Conservation (phyloP, 805 yeast species). For the Pichia sporocuriosa region DNA sequence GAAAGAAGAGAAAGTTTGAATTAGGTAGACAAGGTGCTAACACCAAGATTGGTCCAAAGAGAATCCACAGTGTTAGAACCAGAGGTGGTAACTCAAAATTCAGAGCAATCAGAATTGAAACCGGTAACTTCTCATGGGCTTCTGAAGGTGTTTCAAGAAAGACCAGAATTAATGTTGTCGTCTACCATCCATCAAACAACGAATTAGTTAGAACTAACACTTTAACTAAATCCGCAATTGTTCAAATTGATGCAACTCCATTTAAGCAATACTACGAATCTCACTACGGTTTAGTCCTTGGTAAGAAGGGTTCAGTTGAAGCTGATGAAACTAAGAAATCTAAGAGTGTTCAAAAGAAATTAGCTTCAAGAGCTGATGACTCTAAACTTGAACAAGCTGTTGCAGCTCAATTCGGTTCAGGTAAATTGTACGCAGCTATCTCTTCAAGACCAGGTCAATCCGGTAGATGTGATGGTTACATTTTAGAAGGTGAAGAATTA, state of each 20-base stretch:
- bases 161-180: constrained; percentile 98
- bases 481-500: constrained; percentile 99
- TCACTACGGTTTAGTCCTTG: constrained; percentile 92
- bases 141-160: constrained; percentile 98
- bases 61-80: constrained; percentile 98
- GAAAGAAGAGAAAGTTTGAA: constrained; percentile 99
- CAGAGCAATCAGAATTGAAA: constrained; percentile 99
- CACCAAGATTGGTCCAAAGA: constrained; percentile 98
- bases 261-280: constrained; percentile 99
- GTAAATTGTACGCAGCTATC: constrained; percentile 97
- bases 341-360: constrained; percentile 80
- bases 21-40: constrained; percentile 99
- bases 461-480: constrained; percentile 99
- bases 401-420: constrained; percentile 95
- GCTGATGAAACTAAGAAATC: constrained; percentile 59
- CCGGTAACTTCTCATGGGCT: constrained; percentile 99
- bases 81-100: constrained; percentile 99
- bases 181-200: constrained; percentile 99
- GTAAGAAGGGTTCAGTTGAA: constrained; percentile 64
- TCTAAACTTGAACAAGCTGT: constrained; percentile 87
- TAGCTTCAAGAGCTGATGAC: constrained; percentile 82
- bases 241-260: constrained; percentile 99
- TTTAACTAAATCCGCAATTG: constrained; percentile 97
- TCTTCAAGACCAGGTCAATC: constrained; percentile 99
- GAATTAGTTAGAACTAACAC: constrained; percentile 99